phyloP scores from a whole-genome alignment of 257 asterid species.

The Solanum tacnaense region DNA sequence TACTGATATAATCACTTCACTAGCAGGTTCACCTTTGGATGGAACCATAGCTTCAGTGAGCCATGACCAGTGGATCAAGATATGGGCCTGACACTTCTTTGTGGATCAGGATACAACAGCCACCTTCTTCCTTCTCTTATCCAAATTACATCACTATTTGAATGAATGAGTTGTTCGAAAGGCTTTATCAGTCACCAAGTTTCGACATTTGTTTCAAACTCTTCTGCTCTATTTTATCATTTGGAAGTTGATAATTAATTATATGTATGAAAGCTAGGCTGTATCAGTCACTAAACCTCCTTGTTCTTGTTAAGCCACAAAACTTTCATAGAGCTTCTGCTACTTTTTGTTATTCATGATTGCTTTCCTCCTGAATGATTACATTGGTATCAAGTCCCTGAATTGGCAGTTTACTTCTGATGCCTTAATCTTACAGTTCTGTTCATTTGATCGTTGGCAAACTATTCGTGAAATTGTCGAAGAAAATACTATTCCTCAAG shows the following conservation, averaged over 20 bases:
- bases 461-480: neutral
- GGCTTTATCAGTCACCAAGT: neutral
- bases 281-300: neutral
- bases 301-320: neutral
- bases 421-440: neutral
- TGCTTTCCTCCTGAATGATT: neutral
- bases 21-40: slow-evolving; percentile 18
- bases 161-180: neutral
- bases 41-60: slow-evolving; percentile 31
- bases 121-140: neutral
- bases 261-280: neutral
- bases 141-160: neutral
- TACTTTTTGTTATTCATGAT: neutral
- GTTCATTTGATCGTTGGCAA: neutral
- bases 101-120: slow-evolving; percentile 1
- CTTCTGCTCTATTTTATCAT: neutral
- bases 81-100: slow-evolving; percentile 20
- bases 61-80: slow-evolving; percentile 30
- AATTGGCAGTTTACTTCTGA: neutral
- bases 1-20: slow-evolving; percentile 11
- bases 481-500: neutral
- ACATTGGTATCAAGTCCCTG: neutral
- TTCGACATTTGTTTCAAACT: neutral
- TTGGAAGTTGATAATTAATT: neutral
- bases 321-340: neutral